Evolutionary conservation across 768 basidiomycete genomes (phyloP).

Genomic region (Lentinula sp.): DNA sequence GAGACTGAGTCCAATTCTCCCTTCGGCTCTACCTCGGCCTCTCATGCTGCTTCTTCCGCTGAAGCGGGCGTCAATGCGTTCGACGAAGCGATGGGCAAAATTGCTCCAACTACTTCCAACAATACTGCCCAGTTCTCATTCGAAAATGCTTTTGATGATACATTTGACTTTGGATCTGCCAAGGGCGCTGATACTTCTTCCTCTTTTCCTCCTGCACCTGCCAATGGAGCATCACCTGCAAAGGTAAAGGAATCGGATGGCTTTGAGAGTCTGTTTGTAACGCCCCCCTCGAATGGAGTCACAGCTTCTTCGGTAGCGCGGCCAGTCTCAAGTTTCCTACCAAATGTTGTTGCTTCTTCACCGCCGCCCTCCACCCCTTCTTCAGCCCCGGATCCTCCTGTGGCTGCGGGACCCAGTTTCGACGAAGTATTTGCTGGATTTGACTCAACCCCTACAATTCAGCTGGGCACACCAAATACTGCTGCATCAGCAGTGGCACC

Average conservation of each 20-base stretch:
- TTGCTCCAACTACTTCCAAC: constrained; percentile 32
- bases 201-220: constrained; percentile 21
- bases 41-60: constrained; percentile 12
- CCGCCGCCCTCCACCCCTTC: constrained; percentile 29
- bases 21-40: constrained; percentile 8
- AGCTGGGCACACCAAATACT: constrained; percentile 28
- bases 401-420: constrained; percentile 42
- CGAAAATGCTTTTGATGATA: constrained; percentile 54
- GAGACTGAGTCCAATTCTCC: neutral
- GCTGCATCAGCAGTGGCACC: constrained; percentile 10
- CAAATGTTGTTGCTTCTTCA: neutral
- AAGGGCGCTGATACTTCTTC: constrained; percentile 17
- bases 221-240: constrained; percentile 18
- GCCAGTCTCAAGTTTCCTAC: constrained; percentile 4
- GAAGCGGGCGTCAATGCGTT: constrained; percentile 59
- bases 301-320: constrained; percentile 12
- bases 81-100: constrained; percentile 67
- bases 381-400: constrained; percentile 13
- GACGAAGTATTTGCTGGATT: constrained; percentile 56
- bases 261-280: constrained; percentile 29
- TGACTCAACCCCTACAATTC: constrained; percentile 31
- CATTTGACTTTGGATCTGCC: constrained; percentile 54
- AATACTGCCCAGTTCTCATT: constrained; percentile 49
- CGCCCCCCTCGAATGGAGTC: constrained; percentile 12
- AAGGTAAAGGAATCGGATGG: constrained; percentile 13